Conservation (phyloP, 768 basidiomycete species). For the Suillus subalutaceus region DNA sequence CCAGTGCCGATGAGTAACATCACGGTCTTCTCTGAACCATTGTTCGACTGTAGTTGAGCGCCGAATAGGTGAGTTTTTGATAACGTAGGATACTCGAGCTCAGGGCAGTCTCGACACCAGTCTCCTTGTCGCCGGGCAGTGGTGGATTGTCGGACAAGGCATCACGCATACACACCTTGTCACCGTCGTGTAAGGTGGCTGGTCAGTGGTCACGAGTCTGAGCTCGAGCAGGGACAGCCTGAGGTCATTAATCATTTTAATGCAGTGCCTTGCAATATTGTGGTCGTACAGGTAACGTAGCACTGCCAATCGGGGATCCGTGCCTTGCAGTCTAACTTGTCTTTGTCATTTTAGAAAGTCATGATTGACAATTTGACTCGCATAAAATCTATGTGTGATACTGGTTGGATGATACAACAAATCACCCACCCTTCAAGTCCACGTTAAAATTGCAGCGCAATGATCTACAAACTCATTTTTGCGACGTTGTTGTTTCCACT, state of each 20-base stretch:
- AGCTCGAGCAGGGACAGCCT: not conserved
- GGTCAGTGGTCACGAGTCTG: no score
- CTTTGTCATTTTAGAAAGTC: not conserved
- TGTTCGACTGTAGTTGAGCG: not conserved
- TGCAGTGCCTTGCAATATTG: not conserved
- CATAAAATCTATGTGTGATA: not conserved
- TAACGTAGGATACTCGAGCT: not conserved
- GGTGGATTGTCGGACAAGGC: no score
- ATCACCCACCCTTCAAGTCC: not conserved
- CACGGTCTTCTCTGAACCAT: no score
- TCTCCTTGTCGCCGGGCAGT: no score
- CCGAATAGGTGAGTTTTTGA: not conserved
- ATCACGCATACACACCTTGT: no score
- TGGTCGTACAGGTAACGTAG: not conserved
- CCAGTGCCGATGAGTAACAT: no score
- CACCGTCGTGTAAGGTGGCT: no score
- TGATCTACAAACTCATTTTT: not conserved
- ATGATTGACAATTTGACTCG: not conserved
- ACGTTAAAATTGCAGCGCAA: not conserved
- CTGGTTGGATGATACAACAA: not conserved
- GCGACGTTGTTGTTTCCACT: conserved; percentile 2
- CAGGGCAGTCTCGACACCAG: no score
- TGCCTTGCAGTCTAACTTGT: not conserved
- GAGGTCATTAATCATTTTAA: no score
- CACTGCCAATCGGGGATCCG: not conserved